Base-by-base conservation (phyloP, 805 yeast genomes). In the Kregervanrija pseudodelftensis region DNA sequence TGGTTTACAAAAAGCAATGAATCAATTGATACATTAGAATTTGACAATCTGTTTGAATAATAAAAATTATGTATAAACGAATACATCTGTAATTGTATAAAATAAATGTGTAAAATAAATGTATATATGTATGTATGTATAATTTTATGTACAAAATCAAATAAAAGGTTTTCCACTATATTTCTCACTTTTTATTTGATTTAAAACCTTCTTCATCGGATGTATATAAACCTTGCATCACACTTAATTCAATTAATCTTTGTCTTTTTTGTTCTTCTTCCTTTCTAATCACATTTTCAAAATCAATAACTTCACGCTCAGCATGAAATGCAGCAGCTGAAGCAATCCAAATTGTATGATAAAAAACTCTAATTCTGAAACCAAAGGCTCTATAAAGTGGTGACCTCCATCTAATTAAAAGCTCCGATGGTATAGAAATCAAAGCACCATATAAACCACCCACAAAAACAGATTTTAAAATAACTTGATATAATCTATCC, bases 361-460 rank as follows among this genome's bases (percentile, higher is more conserved):
- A 66, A 37, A 65, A 66, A 2, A 66, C 59, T 33, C 69, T 52
- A 16, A 66, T 64, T 17, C 70, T 49, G 16, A 54, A 46, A 3
- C 69, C 70, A 42, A 65, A 60, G 22, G 66, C 62, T 45, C 70
- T 53, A 48, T 63, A 66, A 28, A 59, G 51, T 12, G 69, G 69
- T 1, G 67, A 66, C 36, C 61, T 53, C 70, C 69, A 66, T 36
- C 66, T 48, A 3, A 66, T 49, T 2, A 66, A 36, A 32, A 65
- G 46, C 44, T 65, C 69, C 3, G 68, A 54, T 1, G 70, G 70
- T 14, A 65, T 59, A 10, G 69, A 63, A 30, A 66, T 52, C 42
- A 66, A 48, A 3, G 69, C 66, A 13, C 70, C 70, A 41, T 66
- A 66, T 11, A 65, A 48, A 5, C 63, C 69, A 22, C 70, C 70